Conservation (phyloP, 2,329 filamentous ascomycete species). For the Uncinocarpus reesii region DNA sequence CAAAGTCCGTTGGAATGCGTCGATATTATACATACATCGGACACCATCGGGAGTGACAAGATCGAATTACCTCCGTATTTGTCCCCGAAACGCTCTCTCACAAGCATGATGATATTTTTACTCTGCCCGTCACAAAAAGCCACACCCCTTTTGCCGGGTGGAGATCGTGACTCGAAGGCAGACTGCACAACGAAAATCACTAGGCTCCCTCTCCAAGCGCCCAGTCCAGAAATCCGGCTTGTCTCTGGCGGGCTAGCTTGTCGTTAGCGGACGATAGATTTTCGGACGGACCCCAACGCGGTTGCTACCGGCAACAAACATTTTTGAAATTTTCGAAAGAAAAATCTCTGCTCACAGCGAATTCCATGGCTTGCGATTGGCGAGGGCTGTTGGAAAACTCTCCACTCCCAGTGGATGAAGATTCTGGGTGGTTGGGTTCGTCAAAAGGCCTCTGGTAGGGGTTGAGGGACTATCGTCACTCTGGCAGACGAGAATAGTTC, state of each 20-base stretch:
- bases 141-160: too few species aligned
- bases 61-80: too few species aligned
- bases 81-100: not conserved
- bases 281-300: not conserved
- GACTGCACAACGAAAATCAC: not conserved
- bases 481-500: not conserved
- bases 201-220: not conserved
- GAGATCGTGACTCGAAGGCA: not conserved
- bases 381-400: not conserved
- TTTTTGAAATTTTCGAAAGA: not conserved
- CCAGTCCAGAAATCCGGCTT: too few species aligned
- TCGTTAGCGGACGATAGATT: not conserved
- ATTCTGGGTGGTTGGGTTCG: slow-evolving; percentile 1
- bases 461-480: not conserved
- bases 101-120: too few species aligned
- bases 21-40: slow-evolving; percentile 1
- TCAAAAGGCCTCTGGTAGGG: not conserved
- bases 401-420: not conserved
- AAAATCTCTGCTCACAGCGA: not conserved
- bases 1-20: not conserved
- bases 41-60: slow-evolving; percentile 3
- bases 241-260: too few species aligned
- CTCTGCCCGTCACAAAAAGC: too few species aligned
- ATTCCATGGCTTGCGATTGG: not conserved
- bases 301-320: slow-evolving; percentile 6